phyloP scores from a whole-genome alignment of 208 protist genomes.

The Willaertia magna region DNA sequence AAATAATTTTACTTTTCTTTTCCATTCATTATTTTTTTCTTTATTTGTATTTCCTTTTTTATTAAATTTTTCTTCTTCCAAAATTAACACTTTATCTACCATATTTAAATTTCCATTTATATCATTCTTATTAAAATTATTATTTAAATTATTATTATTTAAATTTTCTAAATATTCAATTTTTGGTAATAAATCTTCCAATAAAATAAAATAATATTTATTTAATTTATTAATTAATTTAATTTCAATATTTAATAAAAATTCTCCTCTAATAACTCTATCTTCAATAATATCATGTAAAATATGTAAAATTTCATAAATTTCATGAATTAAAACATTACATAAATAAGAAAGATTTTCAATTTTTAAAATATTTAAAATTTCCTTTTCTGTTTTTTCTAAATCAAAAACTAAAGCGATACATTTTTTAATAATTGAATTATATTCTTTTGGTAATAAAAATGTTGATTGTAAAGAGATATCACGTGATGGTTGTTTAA shows the following conservation, averaged over 20 bases:
- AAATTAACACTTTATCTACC: not conserved
- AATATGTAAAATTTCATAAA: not conserved
- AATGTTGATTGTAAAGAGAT: not conserved
- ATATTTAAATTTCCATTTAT: not conserved
- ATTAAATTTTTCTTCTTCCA: not conserved
- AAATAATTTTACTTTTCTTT: not conserved
- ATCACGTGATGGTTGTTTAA: too few relatives aligned
- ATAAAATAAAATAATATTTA: not conserved
- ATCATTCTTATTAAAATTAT: not conserved
- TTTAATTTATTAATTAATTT: conserved; percentile 11
- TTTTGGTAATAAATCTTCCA: not conserved
- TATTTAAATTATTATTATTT: not conserved
- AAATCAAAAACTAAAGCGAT: not conserved
- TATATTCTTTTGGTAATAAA: not conserved
- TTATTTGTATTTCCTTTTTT: not conserved
- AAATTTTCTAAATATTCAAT: not conserved
- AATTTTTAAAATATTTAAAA: not conserved
- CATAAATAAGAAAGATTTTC: not conserved
- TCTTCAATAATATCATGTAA: conserved; percentile 11
- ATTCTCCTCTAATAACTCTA: not conserved
- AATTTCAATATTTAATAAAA: not conserved
- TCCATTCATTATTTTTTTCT: not conserved
- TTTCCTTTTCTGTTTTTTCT: not conserved
- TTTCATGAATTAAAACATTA: not conserved
- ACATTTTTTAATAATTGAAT: not conserved